These are phyloP conservation scores for Epichloe coenophiala DNA, from an alignment of 2,329 filamentous ascomycete species.

Conservation along the genomic window DNA sequence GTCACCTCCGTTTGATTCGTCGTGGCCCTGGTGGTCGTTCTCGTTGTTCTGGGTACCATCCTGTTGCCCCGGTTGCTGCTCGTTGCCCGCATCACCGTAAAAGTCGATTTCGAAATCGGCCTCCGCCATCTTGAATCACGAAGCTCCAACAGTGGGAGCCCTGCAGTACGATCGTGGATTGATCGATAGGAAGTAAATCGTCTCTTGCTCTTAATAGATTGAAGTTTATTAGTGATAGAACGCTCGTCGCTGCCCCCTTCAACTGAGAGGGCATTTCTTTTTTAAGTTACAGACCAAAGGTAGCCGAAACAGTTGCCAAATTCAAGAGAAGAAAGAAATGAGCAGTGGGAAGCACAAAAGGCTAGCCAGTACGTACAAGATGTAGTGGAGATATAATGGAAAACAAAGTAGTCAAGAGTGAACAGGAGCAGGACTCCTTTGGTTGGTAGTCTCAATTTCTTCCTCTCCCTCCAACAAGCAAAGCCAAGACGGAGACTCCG, in stretches of 20 bases:
- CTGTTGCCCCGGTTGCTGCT: slow-evolving; percentile 22
- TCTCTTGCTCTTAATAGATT: background rate
- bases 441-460: slow-evolving; percentile 4
- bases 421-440: slow-evolving; percentile 2
- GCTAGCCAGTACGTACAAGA: slow-evolving; percentile 41
- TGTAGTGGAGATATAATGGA: slow-evolving; percentile 1
- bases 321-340: slow-evolving; percentile 15
- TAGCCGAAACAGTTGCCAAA: slow-evolving; percentile 2
- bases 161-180: background rate
- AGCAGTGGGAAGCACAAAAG: slow-evolving; percentile 24
- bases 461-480: slow-evolving; percentile 5
- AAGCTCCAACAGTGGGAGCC: background rate
- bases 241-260: background rate
- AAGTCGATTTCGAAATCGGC: slow-evolving; percentile 63
- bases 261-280: background rate
- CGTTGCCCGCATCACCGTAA: slow-evolving; percentile 46
- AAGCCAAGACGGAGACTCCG: slow-evolving; percentile 2
- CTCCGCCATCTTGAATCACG: slow-evolving; percentile 43
- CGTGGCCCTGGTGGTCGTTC: slow-evolving; percentile 5
- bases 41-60: slow-evolving; percentile 25
- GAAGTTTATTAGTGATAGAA: slow-evolving; percentile 2
- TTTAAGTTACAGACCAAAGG: slow-evolving; percentile 3
- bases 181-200: background rate
- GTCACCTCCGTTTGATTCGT: slow-evolving; percentile 27
- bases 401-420: slow-evolving; percentile 4